A percentile compares a stretch with the other conserved stretches of the same genome.
These are phyloP conservation scores for Echria macrotheca DNA, from an alignment of 495 filamentous ascomycete genomes.

Conservation along the genomic window DNA sequence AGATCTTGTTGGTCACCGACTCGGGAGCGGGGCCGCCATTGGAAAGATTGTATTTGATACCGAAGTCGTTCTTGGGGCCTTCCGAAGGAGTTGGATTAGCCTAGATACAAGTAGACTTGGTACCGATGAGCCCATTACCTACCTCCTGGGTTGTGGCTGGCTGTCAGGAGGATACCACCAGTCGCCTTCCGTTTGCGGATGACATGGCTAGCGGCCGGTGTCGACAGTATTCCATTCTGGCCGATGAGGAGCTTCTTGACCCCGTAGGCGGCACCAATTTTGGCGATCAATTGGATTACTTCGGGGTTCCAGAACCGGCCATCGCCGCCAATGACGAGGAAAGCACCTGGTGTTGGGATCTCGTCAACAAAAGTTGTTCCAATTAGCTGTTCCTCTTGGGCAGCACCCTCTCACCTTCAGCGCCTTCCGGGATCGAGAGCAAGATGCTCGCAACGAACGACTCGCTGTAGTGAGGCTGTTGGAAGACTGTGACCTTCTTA, in stretches of 20 bases:
- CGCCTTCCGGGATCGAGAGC: constrained; percentile 93
- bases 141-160: constrained; percentile 98
- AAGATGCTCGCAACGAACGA: constrained; percentile 90
- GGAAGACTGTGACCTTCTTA: constrained; percentile 98
- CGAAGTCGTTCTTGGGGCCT: constrained; percentile 93
- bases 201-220: constrained; percentile 89
- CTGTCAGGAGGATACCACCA: constrained; percentile 92
- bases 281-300: constrained; percentile 91
- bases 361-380: neutral
- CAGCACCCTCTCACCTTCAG: too few species aligned
- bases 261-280: constrained; percentile 93
- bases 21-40: constrained; percentile 96
- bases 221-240: constrained; percentile 92
- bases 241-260: constrained; percentile 98
- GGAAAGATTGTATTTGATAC: constrained; percentile 97
- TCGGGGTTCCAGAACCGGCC: constrained; percentile 96
- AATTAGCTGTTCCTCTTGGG: constrained; percentile 1
- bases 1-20: constrained; percentile 96
- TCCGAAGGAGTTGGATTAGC: constrained; percentile 1
- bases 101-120: neutral
- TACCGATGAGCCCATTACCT: constrained; percentile 29
- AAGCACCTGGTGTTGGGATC: constrained; percentile 48
- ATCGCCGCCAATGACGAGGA: constrained; percentile 96
- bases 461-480: constrained; percentile 91
- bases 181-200: constrained; percentile 92